Percentiles rank a stretch among this genome's conserved stretches.
These are phyloP conservation scores for Hypoxylon rubiginosum DNA, from an alignment of 2,329 filamentous ascomycete species.

Conservation along the genomic window DNA sequence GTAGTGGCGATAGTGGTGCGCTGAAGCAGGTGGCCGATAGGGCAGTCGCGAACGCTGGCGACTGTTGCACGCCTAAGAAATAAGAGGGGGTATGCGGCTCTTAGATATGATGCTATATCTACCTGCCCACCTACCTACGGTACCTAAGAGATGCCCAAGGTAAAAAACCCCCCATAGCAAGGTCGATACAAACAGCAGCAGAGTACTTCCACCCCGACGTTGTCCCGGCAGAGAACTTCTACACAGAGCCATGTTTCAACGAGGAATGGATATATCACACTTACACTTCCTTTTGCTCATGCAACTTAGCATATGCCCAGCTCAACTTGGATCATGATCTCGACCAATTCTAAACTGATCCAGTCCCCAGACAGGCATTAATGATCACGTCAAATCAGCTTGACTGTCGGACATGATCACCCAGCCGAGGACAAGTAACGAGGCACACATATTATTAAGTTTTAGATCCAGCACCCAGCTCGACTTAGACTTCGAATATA, in stretches of 20 bases:
- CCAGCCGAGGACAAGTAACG: not conserved
- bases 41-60: slow-evolving; percentile 61
- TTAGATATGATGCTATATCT: slow-evolving; percentile 11
- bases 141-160: no score
- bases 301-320: not conserved
- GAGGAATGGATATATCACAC: no score
- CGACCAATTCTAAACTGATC: not conserved
- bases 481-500: not conserved
- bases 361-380: not conserved
- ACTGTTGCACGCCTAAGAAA: slow-evolving; percentile 65
- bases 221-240: no score
- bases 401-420: not conserved
- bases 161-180: no score
- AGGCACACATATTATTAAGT: not conserved
- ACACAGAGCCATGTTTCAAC: no score
- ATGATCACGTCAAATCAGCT: not conserved
- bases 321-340: not conserved
- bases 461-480: not conserved
- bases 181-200: no score
- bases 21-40: slow-evolving; percentile 62
- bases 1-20: slow-evolving; percentile 47
- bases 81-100: slow-evolving; percentile 35
- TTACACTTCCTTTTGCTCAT: no score
- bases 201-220: no score
- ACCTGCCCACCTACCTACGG: no score